These are phyloP conservation scores for Ceratocystis smalleyi DNA, from an alignment of 2,329 filamentous ascomycete genomes.

Conservation along the genomic window DNA sequence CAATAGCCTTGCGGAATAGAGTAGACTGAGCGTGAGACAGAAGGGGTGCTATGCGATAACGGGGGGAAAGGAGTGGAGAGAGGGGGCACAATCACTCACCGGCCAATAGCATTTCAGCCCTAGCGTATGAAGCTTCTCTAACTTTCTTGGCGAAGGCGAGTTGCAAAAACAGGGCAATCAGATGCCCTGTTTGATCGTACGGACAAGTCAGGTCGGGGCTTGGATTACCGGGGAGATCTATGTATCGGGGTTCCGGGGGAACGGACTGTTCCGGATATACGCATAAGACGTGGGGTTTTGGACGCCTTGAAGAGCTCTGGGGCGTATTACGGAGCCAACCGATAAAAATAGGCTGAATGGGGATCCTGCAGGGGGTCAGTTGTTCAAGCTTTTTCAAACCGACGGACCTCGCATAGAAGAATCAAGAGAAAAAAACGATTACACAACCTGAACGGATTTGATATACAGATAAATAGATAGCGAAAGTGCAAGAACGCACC, in stretches of 20 bases:
- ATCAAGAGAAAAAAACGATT: neutral
- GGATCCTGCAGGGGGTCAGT: neutral
- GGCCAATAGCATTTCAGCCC: constrained; percentile 11
- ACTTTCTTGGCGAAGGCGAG: neutral
- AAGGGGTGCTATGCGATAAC: neutral
- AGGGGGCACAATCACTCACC: constrained; percentile 7
- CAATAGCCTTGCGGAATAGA: constrained; percentile 9
- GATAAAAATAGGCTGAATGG: neutral
- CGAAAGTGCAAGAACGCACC: neutral
- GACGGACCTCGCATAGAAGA: constrained; percentile 4
- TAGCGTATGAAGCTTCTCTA: constrained; percentile 1
- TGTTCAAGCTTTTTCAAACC: neutral
- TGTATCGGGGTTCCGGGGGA: neutral
- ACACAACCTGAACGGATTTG: too few species aligned
- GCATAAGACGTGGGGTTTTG: neutral
- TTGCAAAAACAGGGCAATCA: neutral
- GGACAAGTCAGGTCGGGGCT: neutral
- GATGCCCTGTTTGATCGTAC: neutral
- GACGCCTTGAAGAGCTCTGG: too few species aligned
- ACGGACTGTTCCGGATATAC: neutral
- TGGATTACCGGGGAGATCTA: constrained; percentile 7
- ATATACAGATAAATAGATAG: neutral
- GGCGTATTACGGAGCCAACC: neutral
- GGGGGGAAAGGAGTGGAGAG: neutral
- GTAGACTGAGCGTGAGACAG: neutral